These are phyloP conservation scores for Syncephalastrum sp. DNA, from an alignment of 371 early-diverging fungal species.

Conservation along the genomic window DNA sequence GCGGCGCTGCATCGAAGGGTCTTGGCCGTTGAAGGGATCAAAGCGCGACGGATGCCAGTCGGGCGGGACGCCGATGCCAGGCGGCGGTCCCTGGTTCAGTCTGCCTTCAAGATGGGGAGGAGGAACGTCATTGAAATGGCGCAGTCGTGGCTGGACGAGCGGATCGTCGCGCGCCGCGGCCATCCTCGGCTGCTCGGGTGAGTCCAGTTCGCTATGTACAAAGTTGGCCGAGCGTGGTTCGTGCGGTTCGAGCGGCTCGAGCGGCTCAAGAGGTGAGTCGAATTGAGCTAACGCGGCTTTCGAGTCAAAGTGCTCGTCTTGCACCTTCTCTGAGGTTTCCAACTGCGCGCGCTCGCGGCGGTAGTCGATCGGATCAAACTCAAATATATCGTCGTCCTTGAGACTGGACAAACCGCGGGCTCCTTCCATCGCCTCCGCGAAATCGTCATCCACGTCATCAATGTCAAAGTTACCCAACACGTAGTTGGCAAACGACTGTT, in stretches of 20 bases:
- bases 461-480: conserved; percentile 11
- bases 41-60: conserved; percentile 40
- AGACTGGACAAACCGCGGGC: conserved; percentile 16
- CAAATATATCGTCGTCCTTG: conserved; percentile 29
- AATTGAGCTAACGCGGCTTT: background rate
- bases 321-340: conserved; percentile 21
- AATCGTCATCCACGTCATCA: conserved; percentile 10
- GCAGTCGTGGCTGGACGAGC: conserved; percentile 7
- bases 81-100: conserved; percentile 20
- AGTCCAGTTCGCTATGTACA: too few species aligned
- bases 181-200: background rate
- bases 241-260: too few species aligned
- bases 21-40: conserved; percentile 47
- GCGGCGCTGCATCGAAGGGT: conserved; percentile 41
- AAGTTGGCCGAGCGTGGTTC: too few species aligned
- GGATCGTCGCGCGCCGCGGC: too few species aligned
- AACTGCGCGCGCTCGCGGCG: conserved; percentile 1
- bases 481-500: conserved; percentile 16
- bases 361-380: conserved; percentile 12
- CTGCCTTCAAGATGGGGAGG: conserved; percentile 1
- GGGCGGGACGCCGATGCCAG: conserved; percentile 23
- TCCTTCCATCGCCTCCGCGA: conserved; percentile 10
- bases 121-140: conserved; percentile 8
- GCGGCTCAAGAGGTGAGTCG: too few species aligned
- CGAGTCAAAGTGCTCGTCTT: conserved; percentile 13